Base-by-base conservation (phyloP, 345 rosid species). In the Hypericum androsaemum region DNA sequence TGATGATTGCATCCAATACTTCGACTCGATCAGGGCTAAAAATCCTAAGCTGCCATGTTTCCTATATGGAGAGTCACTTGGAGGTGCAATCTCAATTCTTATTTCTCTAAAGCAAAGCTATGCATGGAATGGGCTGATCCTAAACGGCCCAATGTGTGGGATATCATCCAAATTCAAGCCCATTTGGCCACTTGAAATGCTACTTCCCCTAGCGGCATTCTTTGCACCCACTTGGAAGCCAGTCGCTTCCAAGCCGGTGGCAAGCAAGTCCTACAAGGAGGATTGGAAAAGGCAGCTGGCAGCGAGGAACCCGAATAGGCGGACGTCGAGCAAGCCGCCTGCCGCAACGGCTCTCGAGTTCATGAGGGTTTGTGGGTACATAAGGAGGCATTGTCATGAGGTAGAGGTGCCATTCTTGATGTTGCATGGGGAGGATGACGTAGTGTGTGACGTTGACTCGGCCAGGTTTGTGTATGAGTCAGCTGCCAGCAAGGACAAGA, bases 61-160 rank as follows among this genome's bases (percentile, higher is more conserved):
- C 50, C 51, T 70, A 6, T 65, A 65, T 8, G 71, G 74, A 0
- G 74, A 70, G 46, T 70, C 74, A 13, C 62, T 70, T 0, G 74
- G 74, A 32, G 74, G 70, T 11, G 74, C 74, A 10, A 59, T 64
- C 32, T 66, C 67, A 15, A 61, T 61, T 6, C 58, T 61, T 6
- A 12, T 57, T 6, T 53, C 64, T 40, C 36, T 65, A 7, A 14
- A 57, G 11, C 59, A 70, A 10, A 62, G 52, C 14, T 42, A 35
- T 37, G 54, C 40, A 40, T 70, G 74, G 74, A 41, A 57, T 50
- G 67, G 71, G 0, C 58, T 70, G 39, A 58, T 70, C n/a, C 47
- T 70, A 54, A 70, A 47, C 10, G 64, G 74, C 9, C 37, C 71
- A 9, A 61, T 65, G 74, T 70, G 74, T 56, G 74, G 67, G 0